Evolutionary conservation across 805 yeast genomes (phyloP).

Genomic region (Schwanniomyces pseudopolymorphus): DNA sequence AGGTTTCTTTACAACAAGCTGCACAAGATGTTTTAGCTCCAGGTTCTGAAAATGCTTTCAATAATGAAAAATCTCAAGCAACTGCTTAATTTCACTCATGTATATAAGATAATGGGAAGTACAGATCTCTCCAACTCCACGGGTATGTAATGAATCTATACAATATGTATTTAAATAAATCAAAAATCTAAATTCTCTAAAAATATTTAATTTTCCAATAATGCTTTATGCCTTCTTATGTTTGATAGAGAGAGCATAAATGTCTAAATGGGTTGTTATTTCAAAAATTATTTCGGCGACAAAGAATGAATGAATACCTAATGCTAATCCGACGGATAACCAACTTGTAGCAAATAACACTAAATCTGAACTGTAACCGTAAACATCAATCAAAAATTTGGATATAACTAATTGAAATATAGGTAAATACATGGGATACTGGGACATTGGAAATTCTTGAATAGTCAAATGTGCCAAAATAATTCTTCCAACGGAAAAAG

Average conservation of each 20-base stretch:
- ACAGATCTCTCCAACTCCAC: conserved; percentile 4
- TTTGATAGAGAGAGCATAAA: conserved; percentile 81
- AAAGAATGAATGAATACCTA: conserved; percentile 68
- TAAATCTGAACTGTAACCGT: conserved; percentile 36
- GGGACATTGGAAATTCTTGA: conserved; percentile 72
- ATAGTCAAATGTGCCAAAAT: conserved; percentile 82
- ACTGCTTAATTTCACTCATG: conserved; percentile 17
- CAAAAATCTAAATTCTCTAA: background rate
- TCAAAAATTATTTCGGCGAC: conserved; percentile 77
- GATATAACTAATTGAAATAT: conserved; percentile 43
- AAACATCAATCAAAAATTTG: conserved; percentile 32
- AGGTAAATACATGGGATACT: conserved; percentile 72
- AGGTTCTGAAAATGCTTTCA: conserved; percentile 52
- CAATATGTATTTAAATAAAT: background rate
- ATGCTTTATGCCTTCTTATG: conserved; percentile 54
- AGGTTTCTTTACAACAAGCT: conserved; percentile 77
- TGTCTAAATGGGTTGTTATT: conserved; percentile 78
- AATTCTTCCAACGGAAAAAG: conserved; percentile 88
- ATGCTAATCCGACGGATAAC: conserved; percentile 65
- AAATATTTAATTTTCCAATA: background rate
- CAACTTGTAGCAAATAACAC: conserved; percentile 56
- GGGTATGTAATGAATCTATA: conserved; percentile 5
- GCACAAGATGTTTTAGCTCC: conserved; percentile 74
- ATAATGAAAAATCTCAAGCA: conserved; percentile 11
- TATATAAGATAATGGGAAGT: conserved; percentile 7